Evolutionary conservation across 164 flowering plant species (phyloP).

Genomic region (Liriodendron chinense): DNA sequence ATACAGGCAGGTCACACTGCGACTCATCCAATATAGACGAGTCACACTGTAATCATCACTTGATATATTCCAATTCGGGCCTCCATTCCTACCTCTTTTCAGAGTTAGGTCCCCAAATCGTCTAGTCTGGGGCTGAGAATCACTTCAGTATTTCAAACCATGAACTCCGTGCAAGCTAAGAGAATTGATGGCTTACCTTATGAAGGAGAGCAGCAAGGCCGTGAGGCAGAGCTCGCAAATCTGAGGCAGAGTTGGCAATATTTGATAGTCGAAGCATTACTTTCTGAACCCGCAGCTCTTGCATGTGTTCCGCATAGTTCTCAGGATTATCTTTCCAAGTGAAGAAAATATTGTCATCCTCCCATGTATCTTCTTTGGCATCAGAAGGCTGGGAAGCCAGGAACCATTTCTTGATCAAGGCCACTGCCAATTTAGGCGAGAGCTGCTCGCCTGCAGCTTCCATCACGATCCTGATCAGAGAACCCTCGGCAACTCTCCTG

Average conservation of each 20-base stretch:
- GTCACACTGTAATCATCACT: not conserved
- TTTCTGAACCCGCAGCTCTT: slow-evolving; percentile 74
- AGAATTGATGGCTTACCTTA: slow-evolving; percentile 50
- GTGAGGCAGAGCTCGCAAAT: slow-evolving; percentile 82
- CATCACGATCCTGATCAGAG: slow-evolving; percentile 49
- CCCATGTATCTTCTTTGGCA: slow-evolving; percentile 55
- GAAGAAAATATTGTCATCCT: slow-evolving; percentile 74
- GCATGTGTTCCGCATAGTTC: slow-evolving; percentile 64
- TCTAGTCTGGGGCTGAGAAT: not conserved
- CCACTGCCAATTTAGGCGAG: slow-evolving; percentile 56
- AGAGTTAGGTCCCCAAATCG: not conserved
- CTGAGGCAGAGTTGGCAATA: slow-evolving; percentile 60
- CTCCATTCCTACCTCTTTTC: too few relatives aligned
- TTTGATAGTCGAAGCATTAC: slow-evolving; percentile 61
- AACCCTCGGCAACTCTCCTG: slow-evolving; percentile 70
- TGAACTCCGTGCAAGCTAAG: slow-evolving; percentile 4
- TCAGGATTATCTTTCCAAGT: slow-evolving; percentile 65
- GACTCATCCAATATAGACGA: not conserved
- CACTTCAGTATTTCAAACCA: not conserved
- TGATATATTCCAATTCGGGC: not conserved
- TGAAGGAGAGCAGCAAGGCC: slow-evolving; percentile 75
- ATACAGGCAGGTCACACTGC: not conserved
- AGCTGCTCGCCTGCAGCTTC: slow-evolving; percentile 81
- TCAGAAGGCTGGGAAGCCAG: slow-evolving; percentile 33
- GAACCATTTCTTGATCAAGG: slow-evolving; percentile 76